Base-by-base conservation (phyloP, 192 early-diverging fungal genomes). In the Coemansia sp. region DNA sequence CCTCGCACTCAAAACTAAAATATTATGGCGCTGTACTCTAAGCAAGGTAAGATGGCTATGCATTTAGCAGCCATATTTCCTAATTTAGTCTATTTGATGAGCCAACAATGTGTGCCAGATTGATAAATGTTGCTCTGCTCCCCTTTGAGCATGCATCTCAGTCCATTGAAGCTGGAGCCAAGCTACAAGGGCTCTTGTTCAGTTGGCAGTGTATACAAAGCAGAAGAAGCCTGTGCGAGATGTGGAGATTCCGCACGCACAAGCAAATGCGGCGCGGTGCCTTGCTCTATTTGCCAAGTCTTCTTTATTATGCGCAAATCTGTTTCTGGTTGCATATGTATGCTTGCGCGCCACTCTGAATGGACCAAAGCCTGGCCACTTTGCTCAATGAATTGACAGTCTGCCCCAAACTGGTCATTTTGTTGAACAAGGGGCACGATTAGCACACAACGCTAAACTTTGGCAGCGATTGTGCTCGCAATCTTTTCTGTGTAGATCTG, bases 401-500 rank as follows among this genome's bases (percentile, higher is more conserved):
- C n/a, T 49, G n/a, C 17, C 48, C 17, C 48, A 17, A 21, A 49
- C 7, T 49, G 48, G 48, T 5, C 19, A 49, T 7, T 7, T n/a
- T 49, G 48, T 21, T 21, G 48, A 49, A 49, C 48, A 49, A 49
- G 19, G 48, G 32, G 48, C n/a, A 7, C 48, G 19, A 49, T 49
- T 49, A 49, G 48, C 50, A 52, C 50, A 22, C 50, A 52, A 52
- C 50, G n/a, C 48, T 49, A 49, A 49, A 49, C 15, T 19, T 19
- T 49, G 15, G 17, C 7, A 8, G 48, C 19, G n/a, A 49, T 49
- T 49, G 48, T 49, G n/a, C 48, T 12, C 17, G 7, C 48, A 49
- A n/a, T 8, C 19, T 21, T 19, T 21, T 15, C n/a, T 19, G 39
- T 71, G 57, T 81, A 81, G 78, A 81, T 49, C 61, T 81, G 45